Evolutionary conservation across 306 rosid genomes (phyloP).

Genomic region (Trichosanthes cucumerina): DNA sequence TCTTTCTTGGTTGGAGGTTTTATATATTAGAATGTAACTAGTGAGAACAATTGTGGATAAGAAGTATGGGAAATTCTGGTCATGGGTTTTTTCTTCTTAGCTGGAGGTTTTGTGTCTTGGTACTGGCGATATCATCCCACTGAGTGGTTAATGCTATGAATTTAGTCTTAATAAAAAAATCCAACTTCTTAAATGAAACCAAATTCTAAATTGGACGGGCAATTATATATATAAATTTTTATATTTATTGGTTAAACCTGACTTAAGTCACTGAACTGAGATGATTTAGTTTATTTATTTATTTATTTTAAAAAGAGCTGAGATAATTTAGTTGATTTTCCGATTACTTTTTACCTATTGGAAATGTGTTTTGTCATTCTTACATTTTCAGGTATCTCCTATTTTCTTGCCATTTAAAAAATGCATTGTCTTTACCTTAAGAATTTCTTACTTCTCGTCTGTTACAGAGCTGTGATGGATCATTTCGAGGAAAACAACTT

Average conservation of each 20-base stretch:
- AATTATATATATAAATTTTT: too few species aligned
- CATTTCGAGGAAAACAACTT: too few species aligned
- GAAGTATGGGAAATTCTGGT: not conserved
- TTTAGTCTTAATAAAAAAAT: too few species aligned
- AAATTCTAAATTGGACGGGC: too few species aligned
- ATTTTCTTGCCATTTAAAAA: not conserved
- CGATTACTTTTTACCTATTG: not conserved
- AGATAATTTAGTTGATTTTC: not conserved
- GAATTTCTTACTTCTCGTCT: not conserved
- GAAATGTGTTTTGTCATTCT: not conserved
- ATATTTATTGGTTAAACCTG: too few species aligned
- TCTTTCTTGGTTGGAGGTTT: not conserved
- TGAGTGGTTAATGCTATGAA: too few species aligned
- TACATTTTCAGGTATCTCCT: not conserved
- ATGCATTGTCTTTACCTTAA: not conserved
- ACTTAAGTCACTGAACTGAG: too few species aligned
- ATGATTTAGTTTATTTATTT: too few species aligned
- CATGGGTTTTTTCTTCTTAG: not conserved
- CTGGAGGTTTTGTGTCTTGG: too few species aligned
- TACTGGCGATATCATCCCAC: too few species aligned
- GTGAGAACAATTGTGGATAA: not conserved
- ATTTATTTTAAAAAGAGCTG: too few species aligned
- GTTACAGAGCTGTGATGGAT: not conserved
- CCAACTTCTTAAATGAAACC: too few species aligned
- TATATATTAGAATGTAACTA: not conserved